These are phyloP conservation scores for Dactylonectria estremocensis DNA, from an alignment of 2,329 filamentous ascomycete genomes.

Conservation along the genomic window DNA sequence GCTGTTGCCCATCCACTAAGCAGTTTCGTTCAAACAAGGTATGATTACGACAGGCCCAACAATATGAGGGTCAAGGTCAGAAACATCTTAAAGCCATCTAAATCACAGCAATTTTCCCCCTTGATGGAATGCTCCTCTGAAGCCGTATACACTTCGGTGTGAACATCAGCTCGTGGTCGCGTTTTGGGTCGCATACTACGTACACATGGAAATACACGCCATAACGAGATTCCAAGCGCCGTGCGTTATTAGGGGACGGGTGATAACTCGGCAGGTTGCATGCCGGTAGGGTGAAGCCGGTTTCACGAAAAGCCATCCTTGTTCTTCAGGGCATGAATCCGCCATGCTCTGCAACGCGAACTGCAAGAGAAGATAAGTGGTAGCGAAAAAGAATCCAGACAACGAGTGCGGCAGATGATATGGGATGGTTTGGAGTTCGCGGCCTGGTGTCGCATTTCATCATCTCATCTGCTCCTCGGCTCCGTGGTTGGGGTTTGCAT, in stretches of 20 bases:
- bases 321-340: constrained; percentile 1
- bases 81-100: constrained; percentile 10
- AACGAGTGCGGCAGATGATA: no score
- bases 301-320: constrained; percentile 18
- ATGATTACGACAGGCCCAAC: not conserved
- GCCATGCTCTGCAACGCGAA: constrained; percentile 4
- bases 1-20: not conserved
- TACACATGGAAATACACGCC: constrained; percentile 10
- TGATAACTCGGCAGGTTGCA: constrained; percentile 22
- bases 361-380: not conserved
- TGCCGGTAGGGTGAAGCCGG: constrained; percentile 10
- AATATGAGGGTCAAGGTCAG: not conserved
- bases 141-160: constrained; percentile 17
- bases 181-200: constrained; percentile 23
- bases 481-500: not conserved
- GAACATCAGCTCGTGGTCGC: constrained; percentile 17
- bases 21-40: not conserved
- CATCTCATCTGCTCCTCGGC: no score
- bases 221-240: constrained; percentile 15
- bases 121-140: constrained; percentile 4
- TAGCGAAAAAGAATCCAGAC: not conserved
- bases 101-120: not conserved
- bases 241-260: constrained; percentile 11
- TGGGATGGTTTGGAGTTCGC: not conserved
- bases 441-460: not conserved